Percentiles rank a stretch among this genome's conserved stretches.
Evolutionary conservation across 192 early-diverging fungal genomes (phyloP).

Genomic region (Backusella psychrophila): DNA sequence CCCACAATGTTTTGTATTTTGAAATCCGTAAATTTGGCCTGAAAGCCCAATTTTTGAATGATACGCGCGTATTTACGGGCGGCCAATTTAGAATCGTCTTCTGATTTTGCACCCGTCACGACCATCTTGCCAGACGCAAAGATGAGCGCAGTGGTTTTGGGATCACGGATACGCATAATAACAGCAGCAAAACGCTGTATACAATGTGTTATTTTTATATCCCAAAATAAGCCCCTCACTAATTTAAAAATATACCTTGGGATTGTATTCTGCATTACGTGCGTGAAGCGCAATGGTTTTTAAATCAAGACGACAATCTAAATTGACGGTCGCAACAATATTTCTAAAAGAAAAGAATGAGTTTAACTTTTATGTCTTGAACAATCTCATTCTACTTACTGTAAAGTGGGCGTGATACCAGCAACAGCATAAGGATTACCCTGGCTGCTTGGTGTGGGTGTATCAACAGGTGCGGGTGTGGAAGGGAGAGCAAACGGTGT

Average conservation of each 20-base stretch:
- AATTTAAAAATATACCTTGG: conserved; percentile 73
- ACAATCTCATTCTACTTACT: conserved; percentile 43
- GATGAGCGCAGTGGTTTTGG: conserved; percentile 98
- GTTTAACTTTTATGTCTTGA: no score
- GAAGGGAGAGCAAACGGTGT: conserved; percentile 37
- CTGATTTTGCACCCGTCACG: conserved; percentile 97
- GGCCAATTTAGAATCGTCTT: conserved; percentile 95
- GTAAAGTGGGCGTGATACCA: conserved; percentile 56
- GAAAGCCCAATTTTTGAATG: conserved; percentile 97
- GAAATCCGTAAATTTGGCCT: conserved; percentile 97
- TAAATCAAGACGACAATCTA: conserved; percentile 94
- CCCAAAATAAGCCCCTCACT: neutral
- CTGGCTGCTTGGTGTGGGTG: conserved; percentile 37
- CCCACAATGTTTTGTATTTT: conserved; percentile 99
- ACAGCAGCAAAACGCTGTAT: conserved; percentile 97
- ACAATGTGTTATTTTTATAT: neutral
- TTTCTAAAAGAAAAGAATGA: conserved; percentile 56
- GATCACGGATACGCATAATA: conserved; percentile 99
- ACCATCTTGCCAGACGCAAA: conserved; percentile 99
- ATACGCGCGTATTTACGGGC: conserved; percentile 99
- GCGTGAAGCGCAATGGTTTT: conserved; percentile 99
- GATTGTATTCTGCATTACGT: conserved; percentile 99
- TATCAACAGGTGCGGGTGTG: conserved; percentile 39
- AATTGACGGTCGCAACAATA: conserved; percentile 98
- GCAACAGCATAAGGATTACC: conserved; percentile 45